Evolutionary conservation across 1,284 basidiomycete species (phyloP).

Genomic region (Rhodotorula sp.): DNA sequence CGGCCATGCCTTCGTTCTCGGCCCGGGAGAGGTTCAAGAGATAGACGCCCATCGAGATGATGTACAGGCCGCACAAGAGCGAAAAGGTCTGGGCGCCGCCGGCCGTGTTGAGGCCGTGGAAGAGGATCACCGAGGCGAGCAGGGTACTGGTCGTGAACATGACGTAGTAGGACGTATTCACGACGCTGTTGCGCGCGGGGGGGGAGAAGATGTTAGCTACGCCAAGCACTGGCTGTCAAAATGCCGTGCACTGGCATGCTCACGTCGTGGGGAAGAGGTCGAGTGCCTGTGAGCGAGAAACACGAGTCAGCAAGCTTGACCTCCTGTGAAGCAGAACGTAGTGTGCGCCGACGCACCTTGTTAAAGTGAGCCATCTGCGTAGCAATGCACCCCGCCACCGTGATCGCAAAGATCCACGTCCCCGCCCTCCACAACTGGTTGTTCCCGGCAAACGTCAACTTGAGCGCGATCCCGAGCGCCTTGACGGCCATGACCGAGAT

Average conservation of each 20-base stretch:
- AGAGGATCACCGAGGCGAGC: constrained; percentile 86
- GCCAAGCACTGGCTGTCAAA: no score
- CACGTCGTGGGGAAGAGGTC: constrained; percentile 88
- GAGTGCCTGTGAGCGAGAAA: constrained; percentile 58
- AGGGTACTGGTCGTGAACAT: constrained; percentile 97
- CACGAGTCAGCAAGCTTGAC: not conserved
- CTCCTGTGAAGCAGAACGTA: not conserved
- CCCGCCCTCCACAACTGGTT: constrained; percentile 94
- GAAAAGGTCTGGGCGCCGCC: constrained; percentile 78
- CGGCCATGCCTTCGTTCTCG: constrained; percentile 23
- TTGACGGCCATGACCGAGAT: constrained; percentile 93
- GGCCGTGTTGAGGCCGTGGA: constrained; percentile 93
- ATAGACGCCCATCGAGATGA: constrained; percentile 76
- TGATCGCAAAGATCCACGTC: constrained; percentile 89
- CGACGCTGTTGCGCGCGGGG: constrained; percentile 46
- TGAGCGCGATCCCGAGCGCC: constrained; percentile 94
- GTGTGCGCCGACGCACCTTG: constrained; percentile 55
- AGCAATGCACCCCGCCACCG: constrained; percentile 86
- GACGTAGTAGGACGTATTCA: constrained; percentile 98
- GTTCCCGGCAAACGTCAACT: constrained; percentile 87
- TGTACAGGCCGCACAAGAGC: constrained; percentile 78
- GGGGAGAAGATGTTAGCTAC: constrained; percentile 47
- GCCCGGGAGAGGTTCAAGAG: constrained; percentile 40
- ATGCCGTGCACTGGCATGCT: not conserved
- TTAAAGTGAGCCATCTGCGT: constrained; percentile 82